Conservation (phyloP, 768 basidiomycete genomes). For the Tulasnella sp. region DNA sequence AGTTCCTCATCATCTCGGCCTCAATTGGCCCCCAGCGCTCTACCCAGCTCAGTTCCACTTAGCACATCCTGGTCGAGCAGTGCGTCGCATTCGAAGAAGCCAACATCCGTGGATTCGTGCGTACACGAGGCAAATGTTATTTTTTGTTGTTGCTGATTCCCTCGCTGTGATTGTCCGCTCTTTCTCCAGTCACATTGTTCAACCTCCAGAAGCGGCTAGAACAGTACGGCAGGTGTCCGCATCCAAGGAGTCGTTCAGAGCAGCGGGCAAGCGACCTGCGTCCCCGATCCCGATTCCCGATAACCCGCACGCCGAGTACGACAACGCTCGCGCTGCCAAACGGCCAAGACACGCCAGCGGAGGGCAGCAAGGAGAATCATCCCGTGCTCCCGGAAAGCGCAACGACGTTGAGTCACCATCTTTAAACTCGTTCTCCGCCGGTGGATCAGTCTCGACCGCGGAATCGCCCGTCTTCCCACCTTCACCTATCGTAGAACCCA, state of each 20-base stretch:
- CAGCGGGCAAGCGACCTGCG: constrained; percentile 1
- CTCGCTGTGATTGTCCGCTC: background rate
- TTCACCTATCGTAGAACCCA: background rate
- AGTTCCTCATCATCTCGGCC: background rate
- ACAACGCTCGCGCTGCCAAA: constrained; percentile 1
- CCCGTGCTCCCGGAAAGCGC: background rate
- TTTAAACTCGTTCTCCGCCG: constrained; percentile 1
- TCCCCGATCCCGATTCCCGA: constrained; percentile 1
- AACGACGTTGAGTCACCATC: constrained; percentile 1
- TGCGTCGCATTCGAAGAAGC: background rate
- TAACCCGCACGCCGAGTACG: background rate
- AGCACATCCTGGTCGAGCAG: constrained; percentile 4
- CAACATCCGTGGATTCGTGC: background rate
- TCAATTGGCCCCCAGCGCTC: background rate
- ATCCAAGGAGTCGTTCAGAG: constrained; percentile 2
- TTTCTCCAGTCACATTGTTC: background rate
- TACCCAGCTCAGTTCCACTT: background rate
- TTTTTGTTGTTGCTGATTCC: background rate
- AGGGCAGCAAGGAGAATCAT: background rate
- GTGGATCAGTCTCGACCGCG: background rate
- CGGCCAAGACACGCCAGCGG: background rate
- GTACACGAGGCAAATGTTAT: background rate
- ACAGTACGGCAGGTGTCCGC: background rate
- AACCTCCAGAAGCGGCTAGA: background rate
- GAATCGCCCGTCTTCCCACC: constrained; percentile 2